phyloP scores from a whole-genome alignment of 345 rosid genomes.

The Iberis pinnata region DNA sequence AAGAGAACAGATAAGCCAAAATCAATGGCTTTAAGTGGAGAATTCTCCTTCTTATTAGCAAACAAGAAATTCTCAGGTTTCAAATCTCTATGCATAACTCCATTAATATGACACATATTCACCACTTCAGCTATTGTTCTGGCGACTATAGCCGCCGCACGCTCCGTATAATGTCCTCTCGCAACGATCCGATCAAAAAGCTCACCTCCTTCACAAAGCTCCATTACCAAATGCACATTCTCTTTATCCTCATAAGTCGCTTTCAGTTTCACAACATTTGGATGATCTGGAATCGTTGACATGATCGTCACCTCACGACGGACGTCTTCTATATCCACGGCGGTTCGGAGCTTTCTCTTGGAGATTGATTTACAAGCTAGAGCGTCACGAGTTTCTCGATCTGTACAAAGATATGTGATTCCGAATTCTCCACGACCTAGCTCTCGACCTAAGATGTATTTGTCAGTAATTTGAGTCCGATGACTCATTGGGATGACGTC shows the following conservation, averaged over 20 bases:
- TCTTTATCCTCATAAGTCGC: not conserved
- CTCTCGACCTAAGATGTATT: not conserved
- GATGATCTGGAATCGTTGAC: not conserved
- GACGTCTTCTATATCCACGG: not conserved
- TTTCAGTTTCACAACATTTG: not conserved
- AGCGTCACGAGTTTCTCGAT: not conserved
- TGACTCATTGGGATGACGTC: constrained; percentile 58
- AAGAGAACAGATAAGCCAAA: not conserved
- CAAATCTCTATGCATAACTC: not conserved
- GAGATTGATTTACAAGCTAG: not conserved
- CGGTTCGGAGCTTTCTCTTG: not conserved
- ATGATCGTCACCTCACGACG: not conserved
- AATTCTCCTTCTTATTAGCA: not conserved
- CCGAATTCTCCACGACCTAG: not conserved
- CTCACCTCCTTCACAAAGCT: not conserved
- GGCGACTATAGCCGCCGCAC: not conserved
- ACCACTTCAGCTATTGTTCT: not conserved
- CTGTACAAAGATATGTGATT: not conserved
- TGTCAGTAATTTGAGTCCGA: constrained; percentile 40
- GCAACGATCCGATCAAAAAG: not conserved
- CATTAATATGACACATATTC: not conserved
- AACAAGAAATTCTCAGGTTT: not conserved
- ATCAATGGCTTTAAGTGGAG: not conserved
- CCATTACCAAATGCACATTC: not conserved
- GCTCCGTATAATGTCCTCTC: not conserved